phyloP scores from a whole-genome alignment of 176 grass and related monocot genomes.

The Hordeum marinum region DNA sequence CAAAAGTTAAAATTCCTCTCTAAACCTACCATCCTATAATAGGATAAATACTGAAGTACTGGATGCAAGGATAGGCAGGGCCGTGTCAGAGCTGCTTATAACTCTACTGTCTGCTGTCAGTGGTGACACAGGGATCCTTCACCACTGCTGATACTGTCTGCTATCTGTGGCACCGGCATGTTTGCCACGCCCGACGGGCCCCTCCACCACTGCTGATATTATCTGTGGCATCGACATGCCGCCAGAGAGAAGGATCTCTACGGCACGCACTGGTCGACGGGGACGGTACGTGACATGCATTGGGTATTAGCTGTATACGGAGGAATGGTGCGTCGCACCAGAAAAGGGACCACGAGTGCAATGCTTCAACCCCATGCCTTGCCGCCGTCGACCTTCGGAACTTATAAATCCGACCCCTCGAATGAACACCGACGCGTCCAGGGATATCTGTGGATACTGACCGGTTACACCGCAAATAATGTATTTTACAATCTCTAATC shows the following conservation, averaged over 20 bases:
- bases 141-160: neutral
- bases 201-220: conserved; percentile 38
- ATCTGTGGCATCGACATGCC: conserved; percentile 65
- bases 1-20: neutral
- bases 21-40: neutral
- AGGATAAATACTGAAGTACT: neutral
- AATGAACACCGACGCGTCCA: too few relatives aligned
- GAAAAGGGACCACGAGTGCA: too few relatives aligned
- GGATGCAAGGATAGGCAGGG: neutral
- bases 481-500: too few relatives aligned
- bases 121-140: neutral
- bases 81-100: neutral
- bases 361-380: too few relatives aligned
- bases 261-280: too few relatives aligned
- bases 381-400: too few relatives aligned
- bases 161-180: neutral
- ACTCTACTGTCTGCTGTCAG: neutral
- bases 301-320: too few relatives aligned
- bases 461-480: too few relatives aligned
- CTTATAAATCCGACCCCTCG: too few relatives aligned
- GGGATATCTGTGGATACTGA: too few relatives aligned
- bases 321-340: too few relatives aligned
- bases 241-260: conserved; percentile 74
- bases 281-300: too few relatives aligned
- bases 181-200: conserved; percentile 1